Conservation (phyloP, 306 rosid species). For the Prunus fruticosa region DNA sequence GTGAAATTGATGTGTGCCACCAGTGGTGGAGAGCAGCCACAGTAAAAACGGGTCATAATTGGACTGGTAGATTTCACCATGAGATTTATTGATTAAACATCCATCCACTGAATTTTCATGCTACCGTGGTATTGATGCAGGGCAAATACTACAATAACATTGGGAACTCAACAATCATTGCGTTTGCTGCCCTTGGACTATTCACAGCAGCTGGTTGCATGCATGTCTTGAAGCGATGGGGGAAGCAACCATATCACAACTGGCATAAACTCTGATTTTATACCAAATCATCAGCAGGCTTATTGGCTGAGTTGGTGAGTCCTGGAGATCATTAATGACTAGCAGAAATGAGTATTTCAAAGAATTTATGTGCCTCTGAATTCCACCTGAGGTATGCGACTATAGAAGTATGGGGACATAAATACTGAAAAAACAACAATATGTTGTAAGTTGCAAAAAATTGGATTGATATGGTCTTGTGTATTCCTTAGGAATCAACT, state of each 20-base stretch:
- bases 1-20: conserved; percentile 5
- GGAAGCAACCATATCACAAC: conserved; percentile 86
- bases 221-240: conserved; percentile 74
- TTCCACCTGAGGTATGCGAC: conserved; percentile 11
- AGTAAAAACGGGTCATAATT: neutral
- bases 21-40: neutral
- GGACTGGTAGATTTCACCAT: neutral
- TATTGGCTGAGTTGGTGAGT: neutral
- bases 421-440: neutral
- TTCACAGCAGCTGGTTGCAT: conserved; percentile 73
- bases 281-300: neutral
- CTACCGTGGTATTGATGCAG: conserved; percentile 37
- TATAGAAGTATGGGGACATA: neutral
- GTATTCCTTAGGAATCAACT: conserved; percentile 3
- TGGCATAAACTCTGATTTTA: conserved; percentile 61
- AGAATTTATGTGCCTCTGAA: neutral
- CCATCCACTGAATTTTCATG: conserved; percentile 5
- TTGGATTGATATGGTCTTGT: conserved; percentile 11
- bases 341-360: neutral
- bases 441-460: neutral
- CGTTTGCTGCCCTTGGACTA: conserved; percentile 62
- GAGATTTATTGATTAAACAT: neutral
- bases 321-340: neutral
- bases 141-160: conserved; percentile 64
- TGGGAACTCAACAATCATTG: conserved; percentile 60